Base-by-base conservation (phyloP, 768 basidiomycete species). In the Dioszegia crocea region DNA sequence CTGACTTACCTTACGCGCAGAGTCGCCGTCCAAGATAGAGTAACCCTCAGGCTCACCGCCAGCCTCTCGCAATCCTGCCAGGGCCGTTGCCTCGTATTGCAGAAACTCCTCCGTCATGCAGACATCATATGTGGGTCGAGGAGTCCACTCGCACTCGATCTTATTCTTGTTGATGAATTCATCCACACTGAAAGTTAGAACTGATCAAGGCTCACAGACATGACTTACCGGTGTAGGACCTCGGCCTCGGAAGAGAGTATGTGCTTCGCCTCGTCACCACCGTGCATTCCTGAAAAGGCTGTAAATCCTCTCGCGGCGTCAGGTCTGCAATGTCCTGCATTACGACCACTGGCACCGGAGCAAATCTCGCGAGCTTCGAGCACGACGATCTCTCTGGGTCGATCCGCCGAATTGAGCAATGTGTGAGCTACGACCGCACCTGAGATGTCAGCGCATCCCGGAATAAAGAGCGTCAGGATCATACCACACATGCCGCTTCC, bases 321-420 rank as follows among this genome's bases (percentile, higher is more conserved):
- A 8, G 61, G 70, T 46, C 73, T 59, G 66, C 57, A 73, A 65
- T 61, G 73, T 46, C 61, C 74, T 31, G 61, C 67, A 47, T 80
- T 65, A 31, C 88, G 78, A 23, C 90, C 91, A 88, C 75, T 92
- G 87, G 68, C 74, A 9, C 74, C 74, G 2, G 70, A 72, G 31
- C 63, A 68, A n/a, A 63, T 59, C 46, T 89, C 86, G 65, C 92
- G 80, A 3, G 90, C 92, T 70, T 94, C 91, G 9, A 96, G 74
- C 12, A 93, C 79, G 17, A 85, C 84, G 0, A 86, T 80, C 29
- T 78, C 57, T 8, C 36, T 41, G 4, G 68, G 68, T 44, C 63
- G 57, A 21, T 64, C 43, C 14, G 63, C 49, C 21, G 62, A 54
- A 14, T 45, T 46, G 1, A 70, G 53, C 2, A 70, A 51, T 2